phyloP scores from a whole-genome alignment of 2,329 filamentous ascomycete species.

The Davidsoniella virescens region DNA sequence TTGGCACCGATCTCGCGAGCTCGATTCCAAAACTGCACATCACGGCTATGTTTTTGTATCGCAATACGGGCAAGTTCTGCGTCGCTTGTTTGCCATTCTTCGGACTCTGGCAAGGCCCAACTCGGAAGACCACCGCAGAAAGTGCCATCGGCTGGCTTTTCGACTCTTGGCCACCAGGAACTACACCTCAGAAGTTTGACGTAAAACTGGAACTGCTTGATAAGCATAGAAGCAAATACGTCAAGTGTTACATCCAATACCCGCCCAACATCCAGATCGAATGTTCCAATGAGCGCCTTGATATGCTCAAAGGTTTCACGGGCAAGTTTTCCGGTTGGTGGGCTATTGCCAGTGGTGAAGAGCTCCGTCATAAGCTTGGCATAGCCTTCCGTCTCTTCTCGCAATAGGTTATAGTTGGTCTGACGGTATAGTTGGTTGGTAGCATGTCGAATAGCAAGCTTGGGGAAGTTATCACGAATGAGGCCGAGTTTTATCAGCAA shows the following conservation, averaged over 20 bases:
- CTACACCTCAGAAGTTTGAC: conserved; percentile 81
- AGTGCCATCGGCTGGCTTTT: conserved; percentile 19
- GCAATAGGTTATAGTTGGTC: conserved; percentile 87
- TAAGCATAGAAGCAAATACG: conserved; percentile 81
- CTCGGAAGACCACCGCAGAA: conserved; percentile 55
- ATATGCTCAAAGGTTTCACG: conserved; percentile 80
- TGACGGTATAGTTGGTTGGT: conserved; percentile 91
- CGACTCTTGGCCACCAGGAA: conserved; percentile 85
- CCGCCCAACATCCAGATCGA: conserved; percentile 88
- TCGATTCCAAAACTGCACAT: conserved; percentile 63
- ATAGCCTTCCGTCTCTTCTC: conserved; percentile 93
- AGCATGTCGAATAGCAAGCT: conserved; percentile 71
- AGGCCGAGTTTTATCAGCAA: conserved; percentile 62
- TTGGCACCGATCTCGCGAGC: conserved; percentile 61
- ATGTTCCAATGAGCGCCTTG: conserved; percentile 89
- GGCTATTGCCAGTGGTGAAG: conserved; percentile 69
- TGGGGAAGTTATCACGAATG: conserved; percentile 69
- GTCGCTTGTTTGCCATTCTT: conserved; percentile 45
- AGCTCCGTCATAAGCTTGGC: conserved; percentile 92
- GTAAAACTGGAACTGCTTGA: conserved; percentile 88
- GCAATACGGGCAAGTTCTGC: conserved; percentile 48
- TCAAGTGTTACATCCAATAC: conserved; percentile 90
- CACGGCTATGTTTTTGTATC: conserved; percentile 44
- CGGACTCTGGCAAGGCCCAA: conserved; percentile 66
- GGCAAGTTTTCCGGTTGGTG: conserved; percentile 58